Conservation (phyloP, 305 asterid species). For the Fraxinus platypoda region DNA sequence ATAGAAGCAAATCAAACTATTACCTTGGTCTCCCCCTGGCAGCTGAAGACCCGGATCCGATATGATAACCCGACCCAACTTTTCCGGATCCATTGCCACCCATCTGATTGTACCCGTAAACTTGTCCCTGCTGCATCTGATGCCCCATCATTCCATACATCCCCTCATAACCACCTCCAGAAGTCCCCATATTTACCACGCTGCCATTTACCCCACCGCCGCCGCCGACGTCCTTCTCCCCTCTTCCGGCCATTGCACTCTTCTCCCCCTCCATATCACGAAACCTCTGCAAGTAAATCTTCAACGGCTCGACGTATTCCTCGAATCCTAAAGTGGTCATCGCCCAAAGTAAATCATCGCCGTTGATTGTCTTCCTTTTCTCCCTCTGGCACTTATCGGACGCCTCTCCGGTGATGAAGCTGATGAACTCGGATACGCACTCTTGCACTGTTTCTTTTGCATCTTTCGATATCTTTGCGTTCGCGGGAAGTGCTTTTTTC, state of each 20-base stretch:
- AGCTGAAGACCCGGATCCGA: slow-evolving; percentile 39
- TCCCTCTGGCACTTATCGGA: slow-evolving; percentile 86
- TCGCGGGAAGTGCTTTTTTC: slow-evolving; percentile 86
- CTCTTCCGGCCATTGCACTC: slow-evolving; percentile 61
- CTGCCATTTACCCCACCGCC: slow-evolving; percentile 36
- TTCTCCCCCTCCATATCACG: slow-evolving; percentile 84
- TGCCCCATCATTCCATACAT: slow-evolving; percentile 37
- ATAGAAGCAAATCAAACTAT: slow-evolving; percentile 15
- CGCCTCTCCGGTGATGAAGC: slow-evolving; percentile 88
- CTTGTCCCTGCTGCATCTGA: slow-evolving; percentile 18
- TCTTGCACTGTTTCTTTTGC: slow-evolving; percentile 92
- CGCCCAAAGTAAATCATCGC: slow-evolving; percentile 83
- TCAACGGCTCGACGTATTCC: slow-evolving; percentile 77
- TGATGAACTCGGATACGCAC: slow-evolving; percentile 88
- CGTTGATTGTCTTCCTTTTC: slow-evolving; percentile 90
- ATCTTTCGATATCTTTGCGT: slow-evolving; percentile 82
- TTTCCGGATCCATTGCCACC: slow-evolving; percentile 36
- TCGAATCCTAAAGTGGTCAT: slow-evolving; percentile 89
- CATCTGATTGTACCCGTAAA: slow-evolving; percentile 19
- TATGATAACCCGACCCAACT: slow-evolving; percentile 37
- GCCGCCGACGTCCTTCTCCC: slow-evolving; percentile 21
- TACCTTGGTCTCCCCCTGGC: slow-evolving; percentile 36
- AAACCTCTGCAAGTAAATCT: slow-evolving; percentile 75
- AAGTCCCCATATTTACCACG: slow-evolving; percentile 35
- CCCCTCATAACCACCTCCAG: slow-evolving; percentile 42